phyloP scores from a whole-genome alignment of 1,139 yeast genomes.

The Ogataea hybrid region DNA sequence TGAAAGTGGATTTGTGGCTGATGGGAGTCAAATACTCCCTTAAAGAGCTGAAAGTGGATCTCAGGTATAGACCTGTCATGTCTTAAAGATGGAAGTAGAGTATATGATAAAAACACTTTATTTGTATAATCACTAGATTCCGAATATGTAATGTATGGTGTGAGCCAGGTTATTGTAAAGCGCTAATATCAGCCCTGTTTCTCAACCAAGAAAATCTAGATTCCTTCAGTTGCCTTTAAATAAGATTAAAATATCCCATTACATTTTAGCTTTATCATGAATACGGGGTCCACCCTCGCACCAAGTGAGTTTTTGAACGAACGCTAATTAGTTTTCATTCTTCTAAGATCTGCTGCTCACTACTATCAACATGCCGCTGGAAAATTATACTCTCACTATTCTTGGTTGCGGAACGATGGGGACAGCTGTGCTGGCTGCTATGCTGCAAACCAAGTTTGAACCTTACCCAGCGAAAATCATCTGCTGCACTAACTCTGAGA shows the following conservation, averaged over 20 bases:
- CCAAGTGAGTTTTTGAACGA: neutral
- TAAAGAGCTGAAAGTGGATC: slow-evolving; percentile 80
- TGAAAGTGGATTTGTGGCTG: slow-evolving; percentile 76
- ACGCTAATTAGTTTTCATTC: too few species aligned
- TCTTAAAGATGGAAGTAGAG: neutral
- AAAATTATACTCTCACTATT: slow-evolving; percentile 47
- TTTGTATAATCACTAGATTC: neutral
- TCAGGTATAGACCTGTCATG: slow-evolving; percentile 36
- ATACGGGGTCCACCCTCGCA: neutral
- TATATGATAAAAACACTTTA: neutral
- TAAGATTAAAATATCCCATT: neutral
- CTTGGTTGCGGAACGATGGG: slow-evolving; percentile 98
- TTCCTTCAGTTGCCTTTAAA: neutral
- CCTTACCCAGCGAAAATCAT: slow-evolving; percentile 69
- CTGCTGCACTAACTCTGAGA: slow-evolving; percentile 68
- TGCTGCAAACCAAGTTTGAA: slow-evolving; percentile 46
- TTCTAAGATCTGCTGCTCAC: neutral
- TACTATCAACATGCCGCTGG: slow-evolving; percentile 4
- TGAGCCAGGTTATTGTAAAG: too few species aligned
- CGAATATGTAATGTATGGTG: too few species aligned
- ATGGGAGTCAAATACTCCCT: slow-evolving; percentile 94
- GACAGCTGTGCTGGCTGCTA: slow-evolving; percentile 88
- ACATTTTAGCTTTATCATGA: neutral
- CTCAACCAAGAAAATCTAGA: too few species aligned
- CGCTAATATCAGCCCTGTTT: too few species aligned